Conservation (phyloP, 257 asterid genomes). For the Nicotiana obtusifolia region DNA sequence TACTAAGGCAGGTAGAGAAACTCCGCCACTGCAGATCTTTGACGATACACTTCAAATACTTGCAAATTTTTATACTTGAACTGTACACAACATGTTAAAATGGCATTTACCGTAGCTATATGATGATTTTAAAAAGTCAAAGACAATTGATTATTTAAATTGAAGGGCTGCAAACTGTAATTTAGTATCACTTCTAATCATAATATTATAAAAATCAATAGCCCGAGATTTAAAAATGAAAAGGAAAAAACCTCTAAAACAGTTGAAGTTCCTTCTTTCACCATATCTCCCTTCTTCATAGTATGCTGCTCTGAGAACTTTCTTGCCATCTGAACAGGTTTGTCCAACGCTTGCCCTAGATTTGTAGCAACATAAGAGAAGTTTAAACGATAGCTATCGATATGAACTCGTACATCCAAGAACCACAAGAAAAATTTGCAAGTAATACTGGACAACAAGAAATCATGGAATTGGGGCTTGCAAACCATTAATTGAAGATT, state of each 20-base stretch:
- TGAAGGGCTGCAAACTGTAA: not conserved
- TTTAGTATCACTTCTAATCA: not conserved
- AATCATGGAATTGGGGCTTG: not conserved
- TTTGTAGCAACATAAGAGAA: not conserved
- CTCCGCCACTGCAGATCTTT: not conserved
- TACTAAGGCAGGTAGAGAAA: not conserved
- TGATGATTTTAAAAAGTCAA: not conserved
- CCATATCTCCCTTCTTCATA: not conserved
- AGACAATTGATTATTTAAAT: not conserved
- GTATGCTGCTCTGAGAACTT: constrained; percentile 1
- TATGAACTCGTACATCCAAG: not conserved
- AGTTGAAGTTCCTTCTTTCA: constrained; percentile 2
- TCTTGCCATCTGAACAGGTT: not conserved
- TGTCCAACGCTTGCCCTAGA: not conserved
- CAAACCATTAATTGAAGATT: not conserved
- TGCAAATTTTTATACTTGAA: not conserved
- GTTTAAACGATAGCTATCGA: not conserved
- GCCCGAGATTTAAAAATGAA: not conserved
- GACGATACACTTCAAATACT: not conserved
- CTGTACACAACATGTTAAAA: not conserved
- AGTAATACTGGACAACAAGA: not conserved
- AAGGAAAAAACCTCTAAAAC: constrained; percentile 4
- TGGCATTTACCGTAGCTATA: not conserved
- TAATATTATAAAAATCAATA: not conserved
- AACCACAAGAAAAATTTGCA: not conserved